Evolutionary conservation across 306 rosid species (phyloP).

Genomic region (Cucurbita moschata): DNA sequence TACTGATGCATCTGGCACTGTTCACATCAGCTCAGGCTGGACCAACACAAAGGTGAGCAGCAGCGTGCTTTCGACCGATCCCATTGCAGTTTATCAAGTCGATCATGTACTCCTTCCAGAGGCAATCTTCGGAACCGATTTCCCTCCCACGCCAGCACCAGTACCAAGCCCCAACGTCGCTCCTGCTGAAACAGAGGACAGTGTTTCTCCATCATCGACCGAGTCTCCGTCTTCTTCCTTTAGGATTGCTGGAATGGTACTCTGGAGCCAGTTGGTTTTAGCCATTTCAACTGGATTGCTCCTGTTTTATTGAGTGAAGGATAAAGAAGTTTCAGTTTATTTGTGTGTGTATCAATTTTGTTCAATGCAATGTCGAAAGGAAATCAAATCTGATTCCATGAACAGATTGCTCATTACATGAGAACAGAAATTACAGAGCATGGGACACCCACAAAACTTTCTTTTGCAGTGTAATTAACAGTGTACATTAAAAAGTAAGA

Average conservation of each 20-base stretch:
- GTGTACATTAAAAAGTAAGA: conserved; percentile 10
- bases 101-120: conserved; percentile 71
- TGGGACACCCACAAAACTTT: conserved; percentile 15
- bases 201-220: conserved; percentile 35
- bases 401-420: not conserved
- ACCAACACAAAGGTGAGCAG: conserved; percentile 62
- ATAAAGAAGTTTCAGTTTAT: not conserved
- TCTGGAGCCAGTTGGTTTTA: conserved; percentile 36
- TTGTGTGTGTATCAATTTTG: not conserved
- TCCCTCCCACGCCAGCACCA: conserved; percentile 75
- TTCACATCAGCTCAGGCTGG: conserved; percentile 63
- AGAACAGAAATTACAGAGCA: conserved; percentile 20
- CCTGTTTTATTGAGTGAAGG: conserved; percentile 30
- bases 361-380: not conserved
- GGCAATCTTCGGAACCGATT: conserved; percentile 74
- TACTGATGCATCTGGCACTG: conserved; percentile 58
- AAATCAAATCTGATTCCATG: not conserved
- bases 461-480: conserved; percentile 17
- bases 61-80: conserved; percentile 72
- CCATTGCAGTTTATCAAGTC: conserved; percentile 70
- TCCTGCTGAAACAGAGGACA: conserved; percentile 29
- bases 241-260: conserved; percentile 38
- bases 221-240: conserved; percentile 40
- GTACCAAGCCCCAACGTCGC: conserved; percentile 58
- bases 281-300: conserved; percentile 38